Percentiles rank a stretch among this genome's conserved stretches.
Conservation (phyloP, 163 green algal genomes). For the Chlorella variabilis region DNA sequence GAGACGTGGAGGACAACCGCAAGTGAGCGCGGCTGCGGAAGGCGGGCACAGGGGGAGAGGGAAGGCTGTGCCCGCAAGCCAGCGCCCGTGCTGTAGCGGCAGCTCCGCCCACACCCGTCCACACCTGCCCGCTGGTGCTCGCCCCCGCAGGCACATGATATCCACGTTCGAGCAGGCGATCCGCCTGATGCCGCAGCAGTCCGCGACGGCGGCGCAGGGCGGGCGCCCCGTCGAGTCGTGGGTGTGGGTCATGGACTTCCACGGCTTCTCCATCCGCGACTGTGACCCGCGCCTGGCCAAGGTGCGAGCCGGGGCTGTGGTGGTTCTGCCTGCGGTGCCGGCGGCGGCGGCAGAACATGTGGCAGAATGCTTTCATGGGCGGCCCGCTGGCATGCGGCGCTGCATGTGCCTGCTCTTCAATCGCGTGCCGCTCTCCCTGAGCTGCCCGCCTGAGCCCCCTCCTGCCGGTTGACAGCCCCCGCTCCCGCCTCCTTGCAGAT, state of each 20-base stretch:
- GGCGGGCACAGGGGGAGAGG: too few species aligned
- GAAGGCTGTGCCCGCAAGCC: too few species aligned
- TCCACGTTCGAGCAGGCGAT: conserved; percentile 71
- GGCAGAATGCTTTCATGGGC: too few species aligned
- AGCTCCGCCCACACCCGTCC: too few species aligned
- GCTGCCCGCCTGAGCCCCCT: too few species aligned
- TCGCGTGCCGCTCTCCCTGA: too few species aligned
- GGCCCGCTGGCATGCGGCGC: too few species aligned
- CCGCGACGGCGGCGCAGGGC: too few species aligned
- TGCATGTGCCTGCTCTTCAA: too few species aligned
- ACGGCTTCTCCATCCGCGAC: conserved; percentile 78
- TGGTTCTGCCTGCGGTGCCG: not conserved
- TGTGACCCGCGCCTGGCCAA: conserved; percentile 58
- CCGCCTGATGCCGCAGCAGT: conserved; percentile 32
- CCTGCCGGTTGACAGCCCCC: not conserved
- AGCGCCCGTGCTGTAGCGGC: not conserved
- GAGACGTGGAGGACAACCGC: conserved; percentile 60
- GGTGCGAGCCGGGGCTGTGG: not conserved
- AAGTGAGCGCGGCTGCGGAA: not conserved
- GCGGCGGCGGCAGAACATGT: too few species aligned
- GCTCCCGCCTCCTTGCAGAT: conserved; percentile 17
- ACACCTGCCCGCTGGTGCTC: not conserved
- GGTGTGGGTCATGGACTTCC: conserved; percentile 80
- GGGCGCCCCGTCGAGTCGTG: conserved; percentile 64
- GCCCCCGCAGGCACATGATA: conserved; percentile 74